Percentiles rank a stretch among this genome's conserved stretches.
Conservation (phyloP, 768 basidiomycete species). For the Suillus subaureus region DNA sequence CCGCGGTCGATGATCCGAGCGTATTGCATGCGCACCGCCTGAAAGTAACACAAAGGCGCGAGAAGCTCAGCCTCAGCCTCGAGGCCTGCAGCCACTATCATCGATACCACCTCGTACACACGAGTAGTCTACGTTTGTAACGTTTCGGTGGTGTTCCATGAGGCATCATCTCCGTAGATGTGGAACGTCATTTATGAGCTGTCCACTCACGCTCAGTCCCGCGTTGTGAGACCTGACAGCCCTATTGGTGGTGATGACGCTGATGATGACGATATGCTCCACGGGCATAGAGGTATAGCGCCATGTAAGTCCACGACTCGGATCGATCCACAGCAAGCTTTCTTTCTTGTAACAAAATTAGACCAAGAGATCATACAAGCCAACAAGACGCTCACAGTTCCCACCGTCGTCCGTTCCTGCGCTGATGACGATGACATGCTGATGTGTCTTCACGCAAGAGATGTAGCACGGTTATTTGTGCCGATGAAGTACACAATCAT, state of each 20-base stretch:
- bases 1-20: slow-evolving; percentile 16
- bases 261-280: slow-evolving; percentile 7
- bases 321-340: not conserved
- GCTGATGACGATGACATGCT: not conserved
- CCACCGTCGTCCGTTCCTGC: not conserved
- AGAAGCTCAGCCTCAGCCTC: slow-evolving; percentile 15
- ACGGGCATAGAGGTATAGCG: not conserved
- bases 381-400: not conserved
- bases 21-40: slow-evolving; percentile 5
- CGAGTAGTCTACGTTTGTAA: not conserved
- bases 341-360: not conserved
- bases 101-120: slow-evolving; percentile 5
- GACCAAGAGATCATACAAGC: not conserved
- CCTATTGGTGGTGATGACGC: not conserved
- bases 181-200: slow-evolving; percentile 11
- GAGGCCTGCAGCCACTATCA: slow-evolving; percentile 17
- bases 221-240: not conserved
- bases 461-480: not conserved
- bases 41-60: slow-evolving; percentile 3
- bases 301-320: not conserved
- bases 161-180: slow-evolving; percentile 19
- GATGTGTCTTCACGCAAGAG: not conserved
- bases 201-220: slow-evolving; percentile 9
- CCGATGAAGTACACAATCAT: not conserved
- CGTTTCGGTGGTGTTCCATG: slow-evolving; percentile 6